These are phyloP conservation scores for Colletotrichum scovillei DNA, from an alignment of 2,329 filamentous ascomycete species.

Conservation along the genomic window DNA sequence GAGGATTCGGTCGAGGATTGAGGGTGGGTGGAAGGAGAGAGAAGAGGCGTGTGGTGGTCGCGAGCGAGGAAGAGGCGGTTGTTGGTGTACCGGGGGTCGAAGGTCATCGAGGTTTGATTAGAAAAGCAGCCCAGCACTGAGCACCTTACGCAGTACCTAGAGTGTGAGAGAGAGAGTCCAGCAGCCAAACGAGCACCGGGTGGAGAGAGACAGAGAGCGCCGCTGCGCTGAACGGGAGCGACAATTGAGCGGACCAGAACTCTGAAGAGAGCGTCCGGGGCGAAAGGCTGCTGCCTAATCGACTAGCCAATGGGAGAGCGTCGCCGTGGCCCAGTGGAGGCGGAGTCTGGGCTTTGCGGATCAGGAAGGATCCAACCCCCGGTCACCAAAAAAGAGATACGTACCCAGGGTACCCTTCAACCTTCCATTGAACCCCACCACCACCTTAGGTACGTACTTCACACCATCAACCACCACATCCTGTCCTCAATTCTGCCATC, in stretches of 20 bases:
- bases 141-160: background rate
- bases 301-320: slow-evolving; percentile 37
- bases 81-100: slow-evolving; percentile 3
- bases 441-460: background rate
- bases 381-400: background rate
- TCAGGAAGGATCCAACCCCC: slow-evolving; percentile 29
- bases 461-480: no score
- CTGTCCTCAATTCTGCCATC: background rate
- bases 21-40: slow-evolving; percentile 20
- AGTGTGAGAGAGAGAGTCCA: background rate
- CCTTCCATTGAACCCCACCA: no score
- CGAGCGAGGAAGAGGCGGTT: slow-evolving; percentile 7
- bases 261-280: slow-evolving; percentile 38
- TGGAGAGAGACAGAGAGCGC: background rate
- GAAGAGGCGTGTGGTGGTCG: background rate
- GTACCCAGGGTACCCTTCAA: background rate
- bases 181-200: background rate
- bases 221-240: slow-evolving; percentile 1
- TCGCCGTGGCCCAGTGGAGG: slow-evolving; percentile 40
- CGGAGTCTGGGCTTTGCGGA: slow-evolving; percentile 38
- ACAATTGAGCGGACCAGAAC: slow-evolving; percentile 23
- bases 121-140: slow-evolving; percentile 30
- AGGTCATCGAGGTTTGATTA: slow-evolving; percentile 34
- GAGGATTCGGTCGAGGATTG: slow-evolving; percentile 35
- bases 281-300: slow-evolving; percentile 47